These are phyloP conservation scores for Emericellopsis atlantica DNA, from an alignment of 2,329 filamentous ascomycete genomes.

Conservation along the genomic window DNA sequence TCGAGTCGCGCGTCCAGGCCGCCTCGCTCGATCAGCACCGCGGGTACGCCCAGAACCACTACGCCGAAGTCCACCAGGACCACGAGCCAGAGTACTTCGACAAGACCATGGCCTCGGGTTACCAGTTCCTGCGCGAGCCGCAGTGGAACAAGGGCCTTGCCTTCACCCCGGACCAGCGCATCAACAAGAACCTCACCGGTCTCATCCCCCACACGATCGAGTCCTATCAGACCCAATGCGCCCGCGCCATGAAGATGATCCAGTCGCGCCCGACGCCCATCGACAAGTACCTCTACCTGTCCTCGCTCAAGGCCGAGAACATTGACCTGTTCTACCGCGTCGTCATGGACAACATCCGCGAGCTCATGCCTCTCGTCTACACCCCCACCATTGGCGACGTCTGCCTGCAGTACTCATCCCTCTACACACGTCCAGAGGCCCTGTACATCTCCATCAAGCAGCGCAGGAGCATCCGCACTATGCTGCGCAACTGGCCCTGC, in stretches of 20 bases:
- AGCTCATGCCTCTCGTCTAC: conserved; percentile 75
- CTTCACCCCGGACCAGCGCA: conserved; percentile 51
- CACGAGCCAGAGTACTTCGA: conserved; percentile 39
- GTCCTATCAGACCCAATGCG: conserved; percentile 45
- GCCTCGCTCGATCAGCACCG: conserved; percentile 46
- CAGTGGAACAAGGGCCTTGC: conserved; percentile 56
- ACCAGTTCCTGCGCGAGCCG: conserved; percentile 49
- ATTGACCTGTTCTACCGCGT: conserved; percentile 74
- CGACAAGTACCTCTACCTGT: conserved; percentile 78
- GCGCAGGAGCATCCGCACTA: conserved; percentile 75
- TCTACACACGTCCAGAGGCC: conserved; percentile 90
- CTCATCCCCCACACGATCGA: conserved; percentile 53
- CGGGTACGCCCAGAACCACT: conserved; percentile 46
- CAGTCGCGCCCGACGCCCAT: conserved; percentile 55
- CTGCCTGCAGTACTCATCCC: conserved; percentile 88
- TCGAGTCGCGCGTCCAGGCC: conserved; percentile 49
- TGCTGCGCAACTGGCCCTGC: conserved; percentile 90
- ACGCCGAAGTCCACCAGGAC: conserved; percentile 41
- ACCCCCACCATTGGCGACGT: conserved; percentile 90
- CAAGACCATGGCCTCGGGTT: conserved; percentile 39
- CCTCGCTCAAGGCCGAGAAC: conserved; percentile 61
- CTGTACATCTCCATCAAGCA: conserved; percentile 96
- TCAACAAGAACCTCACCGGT: conserved; percentile 52
- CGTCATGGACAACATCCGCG: conserved; percentile 63
- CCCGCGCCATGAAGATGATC: conserved; percentile 63